phyloP scores from a whole-genome alignment of 148 eudicot species.

The Polygonum maritimum region DNA sequence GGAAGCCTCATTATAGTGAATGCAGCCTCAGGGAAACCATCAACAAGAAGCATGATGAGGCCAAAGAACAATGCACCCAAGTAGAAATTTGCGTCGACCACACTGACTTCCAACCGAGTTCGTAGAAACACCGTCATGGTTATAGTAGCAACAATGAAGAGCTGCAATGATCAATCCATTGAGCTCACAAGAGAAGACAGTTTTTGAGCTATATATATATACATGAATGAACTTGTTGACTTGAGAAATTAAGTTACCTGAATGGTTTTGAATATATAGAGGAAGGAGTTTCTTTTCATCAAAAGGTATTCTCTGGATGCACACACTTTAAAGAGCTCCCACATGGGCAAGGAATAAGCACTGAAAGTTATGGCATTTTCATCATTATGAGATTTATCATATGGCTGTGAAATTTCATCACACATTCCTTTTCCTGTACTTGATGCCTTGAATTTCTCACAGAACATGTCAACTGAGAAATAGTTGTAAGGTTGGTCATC shows the following conservation, averaged over 20 bases:
- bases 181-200: not conserved
- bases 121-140: conserved; percentile 65
- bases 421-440: conserved; percentile 25
- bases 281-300: conserved; percentile 62
- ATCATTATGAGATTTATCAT: conserved; percentile 34
- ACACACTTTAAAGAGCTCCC: conserved; percentile 64
- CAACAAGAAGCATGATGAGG: conserved; percentile 41
- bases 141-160: conserved; percentile 36
- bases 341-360: conserved; percentile 43
- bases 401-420: conserved; percentile 40
- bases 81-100: conserved; percentile 51
- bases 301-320: conserved; percentile 68
- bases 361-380: conserved; percentile 31
- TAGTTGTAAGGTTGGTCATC: conserved; percentile 28
- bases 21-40: conserved; percentile 58
- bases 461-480: conserved; percentile 37
- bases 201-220: not conserved
- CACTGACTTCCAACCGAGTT: conserved; percentile 50
- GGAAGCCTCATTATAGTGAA: conserved; percentile 64
- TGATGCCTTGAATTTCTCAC: conserved; percentile 43
- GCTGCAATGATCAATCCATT: conserved; percentile 27
- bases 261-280: conserved; percentile 50
- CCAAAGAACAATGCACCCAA: conserved; percentile 63
- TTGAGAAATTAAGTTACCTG: not conserved
- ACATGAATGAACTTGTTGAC: not conserved